phyloP scores from a whole-genome alignment of 495 filamentous ascomycete species.

The Bacidia gigantensis region DNA sequence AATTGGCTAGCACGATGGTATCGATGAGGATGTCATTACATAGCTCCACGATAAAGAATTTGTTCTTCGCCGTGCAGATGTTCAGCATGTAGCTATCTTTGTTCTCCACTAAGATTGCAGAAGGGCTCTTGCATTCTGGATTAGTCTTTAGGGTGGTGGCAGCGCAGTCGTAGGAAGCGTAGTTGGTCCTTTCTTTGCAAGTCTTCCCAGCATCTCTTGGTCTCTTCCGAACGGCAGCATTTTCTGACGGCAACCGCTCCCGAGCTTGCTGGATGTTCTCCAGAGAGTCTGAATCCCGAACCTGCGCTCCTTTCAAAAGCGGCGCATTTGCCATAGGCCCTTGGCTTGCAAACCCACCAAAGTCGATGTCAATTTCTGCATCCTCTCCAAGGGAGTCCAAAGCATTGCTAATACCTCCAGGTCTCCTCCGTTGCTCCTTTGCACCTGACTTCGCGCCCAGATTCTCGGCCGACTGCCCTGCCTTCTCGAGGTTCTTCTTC shows the following conservation, averaged over 20 bases:
- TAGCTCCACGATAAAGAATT: slow-evolving; percentile 83
- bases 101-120: slow-evolving; percentile 81
- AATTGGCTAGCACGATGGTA: slow-evolving; percentile 90
- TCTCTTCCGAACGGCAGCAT: slow-evolving; percentile 35
- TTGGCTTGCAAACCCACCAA: slow-evolving; percentile 49
- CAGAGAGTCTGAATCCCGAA: slow-evolving; percentile 20
- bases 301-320: slow-evolving; percentile 22
- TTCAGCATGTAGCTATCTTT: slow-evolving; percentile 99
- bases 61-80: slow-evolving; percentile 73
- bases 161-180: slow-evolving; percentile 91
- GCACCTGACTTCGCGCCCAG: slow-evolving; percentile 38
- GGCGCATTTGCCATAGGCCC: slow-evolving; percentile 19
- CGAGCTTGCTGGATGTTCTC: slow-evolving; percentile 20
- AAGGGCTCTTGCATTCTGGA: slow-evolving; percentile 64
- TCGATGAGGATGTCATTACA: slow-evolving; percentile 91
- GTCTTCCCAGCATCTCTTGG: slow-evolving; percentile 91
- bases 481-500: slow-evolving; percentile 77
- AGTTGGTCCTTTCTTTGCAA: slow-evolving; percentile 90
- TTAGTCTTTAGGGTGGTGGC: slow-evolving; percentile 90
- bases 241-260: slow-evolving; percentile 25
- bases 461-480: slow-evolving; percentile 68
- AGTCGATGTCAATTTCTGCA: slow-evolving; percentile 79
- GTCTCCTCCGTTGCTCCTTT: slow-evolving; percentile 32
- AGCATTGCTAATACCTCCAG: slow-evolving; percentile 45
- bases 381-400: slow-evolving; percentile 75